Evolutionary conservation across 768 basidiomycete genomes (phyloP), one percentile per base, ranked within the genome.

Genomic region (Roridomyces roridus): DNA sequence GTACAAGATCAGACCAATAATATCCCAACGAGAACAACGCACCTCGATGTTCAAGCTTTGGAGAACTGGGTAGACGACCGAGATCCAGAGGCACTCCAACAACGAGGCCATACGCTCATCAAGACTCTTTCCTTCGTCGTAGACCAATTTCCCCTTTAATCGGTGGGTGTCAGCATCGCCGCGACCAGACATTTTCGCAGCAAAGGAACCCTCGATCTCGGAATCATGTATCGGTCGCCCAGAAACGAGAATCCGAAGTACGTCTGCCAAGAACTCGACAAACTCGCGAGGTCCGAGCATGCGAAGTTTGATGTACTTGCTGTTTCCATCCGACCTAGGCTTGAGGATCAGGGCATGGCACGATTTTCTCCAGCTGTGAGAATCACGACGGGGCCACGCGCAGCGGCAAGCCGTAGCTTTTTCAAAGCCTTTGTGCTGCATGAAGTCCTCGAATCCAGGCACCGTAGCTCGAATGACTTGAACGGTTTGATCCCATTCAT

Each of bases 271-370:
- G 15, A 50, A 12, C 3, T 28, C 24, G 24, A 26, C 41, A 18
- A 45, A 11, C 17, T 17, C n/a, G 29, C 40, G 51, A 31, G 29
- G 29, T 23, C 36, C 34, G 6, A 48, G 31, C 20, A 51, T 31
- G 28, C 43, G 46, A 28, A 62, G 52, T 3, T 48, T 57, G 20
- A 64, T 47, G 29, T 43, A 48, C n/a, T 51, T 39, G 31, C 65
- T 24, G 9, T 35, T 45, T n/a, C n/a, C n/a, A 11, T 21, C 18
- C 6, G 46, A 42, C n/a, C n/a, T n/a, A 31, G 29, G 14, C 29
- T 41, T 20, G 17, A 62, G 14, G 42, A 66, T 61, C 3, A 67
- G 24, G 6, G 65, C 65, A 57, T 68, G 65, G 48, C 56, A 63
- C 9, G 59, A 51, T 46, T 46, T 6, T 24, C 17, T 23, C 42